Evolutionary conservation across 192 early-diverging fungal genomes (phyloP), one percentile per base, ranked within the genome.

Genomic region (Coemansia sp.): DNA sequence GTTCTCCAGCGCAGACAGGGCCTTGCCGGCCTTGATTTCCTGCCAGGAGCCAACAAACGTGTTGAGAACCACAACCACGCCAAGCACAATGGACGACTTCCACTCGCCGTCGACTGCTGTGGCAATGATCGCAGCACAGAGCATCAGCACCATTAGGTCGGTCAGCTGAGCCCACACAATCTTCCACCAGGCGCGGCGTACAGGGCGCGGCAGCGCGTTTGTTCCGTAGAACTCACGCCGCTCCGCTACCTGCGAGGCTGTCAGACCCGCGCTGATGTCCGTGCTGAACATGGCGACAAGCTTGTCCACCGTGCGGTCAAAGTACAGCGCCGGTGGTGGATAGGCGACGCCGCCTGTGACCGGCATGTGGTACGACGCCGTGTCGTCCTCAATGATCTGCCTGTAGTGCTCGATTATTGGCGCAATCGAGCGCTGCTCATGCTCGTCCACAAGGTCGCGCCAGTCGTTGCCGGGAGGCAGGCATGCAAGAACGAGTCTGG

Each of bases 21-120:
- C 92, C 57, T 90, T 90, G 36, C 86, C 91, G n/a, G 97, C 95
- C 68, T 94, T 92, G 81, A 88, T 96, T 73, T 99, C 97, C 81
- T 99, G 97, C 22, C 87, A 84, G 44, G 95, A 92, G 20, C 97
- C 97, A 65, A 99, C 94, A 38, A 89, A 63, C 34, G 93, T 87
- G 77, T 98, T 98, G 38, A 98, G 77, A 15, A 94, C 82, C 23
- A 95, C 91, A 22, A 98, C 91, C 42, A 90, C 82, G 34, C 83
- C 67, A 33, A 94, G 82, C 25, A 97, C 93, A 57, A 84, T 79
- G 42, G 85, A 87, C 65, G 87, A 79, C 70, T 92, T 90, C 75
- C 86, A 95, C 64, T 95, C 93, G 65, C 92, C 84, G 23, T 89
- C 83, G 29, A 93, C 91, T 0, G 87, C 95, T 57, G 92, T 92